phyloP scores from a whole-genome alignment of 495 filamentous ascomycete species.

The Xylaria intraflava region DNA sequence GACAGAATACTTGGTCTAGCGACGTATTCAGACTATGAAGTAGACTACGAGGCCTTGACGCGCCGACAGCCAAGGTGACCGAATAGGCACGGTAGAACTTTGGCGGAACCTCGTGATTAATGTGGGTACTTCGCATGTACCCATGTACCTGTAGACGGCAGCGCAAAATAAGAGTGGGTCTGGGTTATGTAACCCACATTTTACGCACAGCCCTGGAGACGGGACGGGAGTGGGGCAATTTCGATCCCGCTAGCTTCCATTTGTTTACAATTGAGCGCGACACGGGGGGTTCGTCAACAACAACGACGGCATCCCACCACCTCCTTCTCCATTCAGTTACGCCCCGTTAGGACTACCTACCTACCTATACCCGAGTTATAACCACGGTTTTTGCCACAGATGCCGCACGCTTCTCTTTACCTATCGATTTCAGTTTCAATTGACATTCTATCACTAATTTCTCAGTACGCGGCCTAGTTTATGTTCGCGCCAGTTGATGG shows the following conservation, averaged over 20 bases:
- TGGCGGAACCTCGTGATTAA: too few relatives aligned
- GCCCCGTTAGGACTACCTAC: not conserved
- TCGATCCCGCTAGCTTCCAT: too few relatives aligned
- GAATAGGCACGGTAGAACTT: too few relatives aligned
- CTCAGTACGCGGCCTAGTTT: not conserved
- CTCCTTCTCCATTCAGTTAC: not conserved
- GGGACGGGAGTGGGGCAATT: too few relatives aligned
- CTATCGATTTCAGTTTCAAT: not conserved
- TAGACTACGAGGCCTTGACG: not conserved
- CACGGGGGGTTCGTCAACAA: not conserved
- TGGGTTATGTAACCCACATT: too few relatives aligned
- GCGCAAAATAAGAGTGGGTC: too few relatives aligned
- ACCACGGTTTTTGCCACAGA: not conserved
- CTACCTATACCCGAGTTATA: too few relatives aligned
- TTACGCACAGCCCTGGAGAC: too few relatives aligned
- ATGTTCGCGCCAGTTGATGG: constrained; percentile 15
- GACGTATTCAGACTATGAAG: too few relatives aligned
- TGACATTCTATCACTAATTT: not conserved
- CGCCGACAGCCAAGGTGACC: not conserved
- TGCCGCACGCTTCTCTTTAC: not conserved
- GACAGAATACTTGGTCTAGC: too few relatives aligned
- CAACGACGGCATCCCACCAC: not conserved
- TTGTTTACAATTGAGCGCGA: not conserved
- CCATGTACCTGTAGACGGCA: too few relatives aligned
- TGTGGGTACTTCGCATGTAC: too few relatives aligned